Base-by-base conservation (phyloP, 768 basidiomycete genomes). In the Pleurotus tuber-regium region DNA sequence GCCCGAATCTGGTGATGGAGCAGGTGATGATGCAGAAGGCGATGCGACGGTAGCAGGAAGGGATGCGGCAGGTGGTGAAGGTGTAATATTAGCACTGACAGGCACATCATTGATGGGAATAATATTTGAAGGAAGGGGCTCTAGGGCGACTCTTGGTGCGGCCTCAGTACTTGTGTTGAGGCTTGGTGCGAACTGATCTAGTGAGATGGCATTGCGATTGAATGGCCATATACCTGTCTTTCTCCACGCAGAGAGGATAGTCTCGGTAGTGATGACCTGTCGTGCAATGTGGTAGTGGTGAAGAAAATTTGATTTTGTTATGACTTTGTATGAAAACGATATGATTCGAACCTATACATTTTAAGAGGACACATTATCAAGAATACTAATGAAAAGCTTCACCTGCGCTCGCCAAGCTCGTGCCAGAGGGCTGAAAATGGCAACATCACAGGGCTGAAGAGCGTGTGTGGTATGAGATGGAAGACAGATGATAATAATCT, bases 391-490 rank as follows among this genome's bases (percentile, higher is more conserved):
- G 41, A 8, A 63, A 24, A 5, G 51, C 16, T 0, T 48, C 41
- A 7, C 61, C 52, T 54, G 52, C 8, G 56, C 47, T 7, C 41
- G 30, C 70, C 72, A 76, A 24, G 36, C 43, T 1, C n/a, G 14
- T 39, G 63, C 51, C 1, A 72, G 35, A 0, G 66, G 67, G 0
- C 59, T 62, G 57, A 76, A 78, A 28, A 70, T 59, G 3, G 66
- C 67, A 47, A 76, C 70, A 63, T 77, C 68, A 24, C 71, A 68
- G 0, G 73, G 72, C 57, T 76, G 74, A 0, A 72, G 63, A 10
- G 63, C 56, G 53, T 76, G 75, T 0, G 74, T 75, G 0, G 64
- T 69, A 38, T 76, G 68, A 1, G 70, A 59, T 3, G 68, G 73
- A 29, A 75, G 61, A 24, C 50, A 59, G 23, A 67, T 60, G 4